Base-by-base conservation (phyloP, 2,329 filamentous ascomycete species). In the Trichoderma koningii region DNA sequence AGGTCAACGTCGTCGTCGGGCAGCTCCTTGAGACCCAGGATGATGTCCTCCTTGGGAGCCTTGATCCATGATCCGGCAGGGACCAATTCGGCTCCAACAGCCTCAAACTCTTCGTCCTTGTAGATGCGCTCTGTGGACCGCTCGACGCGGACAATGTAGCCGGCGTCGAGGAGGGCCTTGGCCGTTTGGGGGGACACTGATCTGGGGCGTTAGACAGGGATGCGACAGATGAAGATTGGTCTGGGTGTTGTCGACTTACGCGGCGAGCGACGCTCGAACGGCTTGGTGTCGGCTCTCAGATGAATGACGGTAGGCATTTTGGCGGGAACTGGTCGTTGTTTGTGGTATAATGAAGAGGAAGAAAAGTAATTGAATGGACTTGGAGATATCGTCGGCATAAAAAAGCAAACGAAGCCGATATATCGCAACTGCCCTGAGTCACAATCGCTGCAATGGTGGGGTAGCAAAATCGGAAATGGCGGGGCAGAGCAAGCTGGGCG, bases 101-200 rank as follows among this genome's bases (percentile, higher is more conserved):
- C 80, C 74, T 82, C 80, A 70, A 87, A 89, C 75, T 89, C 87
- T 55, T 76, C 78, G 70, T 86, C 83, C 45, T 84, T 80, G 71
- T 84, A 88, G 72, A 91, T 90, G 66, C 89, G 83, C 72, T 86
- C 83, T 6, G 84, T 80, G 63, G 83, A 87, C 83, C 82, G n/a
- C 79, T 91, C 89, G 47, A 91, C 85, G 64, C 85, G 84, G 71
- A 91, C 83, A 14, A 80, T 81, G 75, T 90, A 91, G 69, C 88
- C 89, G 55, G 87, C 87, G 69, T 89, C 84, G 63, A 90, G 79
- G 66, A 91, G 83, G 9, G 70, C 70, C 69, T 75, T 75, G 68
- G 72, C 70, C 19, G 62, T 63, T 59, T 69, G 42, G 41, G 71
- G 71, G 1, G 71, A 71, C 26, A 52, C 47, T 62, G 23, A 5